phyloP scores from a whole-genome alignment of 2,329 filamentous ascomycete genomes.

The Botrytis fragariae region DNA sequence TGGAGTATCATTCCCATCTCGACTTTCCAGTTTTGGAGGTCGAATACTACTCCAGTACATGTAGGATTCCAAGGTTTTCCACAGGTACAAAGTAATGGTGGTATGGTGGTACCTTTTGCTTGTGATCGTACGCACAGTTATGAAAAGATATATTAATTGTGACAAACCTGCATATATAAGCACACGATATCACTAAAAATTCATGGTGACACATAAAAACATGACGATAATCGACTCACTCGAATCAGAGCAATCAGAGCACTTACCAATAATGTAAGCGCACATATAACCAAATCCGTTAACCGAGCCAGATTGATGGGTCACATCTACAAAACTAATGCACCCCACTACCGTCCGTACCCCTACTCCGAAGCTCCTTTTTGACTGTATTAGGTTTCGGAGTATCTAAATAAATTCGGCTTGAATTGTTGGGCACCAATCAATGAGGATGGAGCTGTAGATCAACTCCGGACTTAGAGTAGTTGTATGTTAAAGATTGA shows the following conservation, averaged over 20 bases:
- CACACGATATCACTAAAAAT: not conserved
- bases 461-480: not conserved
- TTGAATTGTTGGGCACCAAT: not conserved
- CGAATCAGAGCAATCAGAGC: not conserved
- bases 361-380: conserved; percentile 12
- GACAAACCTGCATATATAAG: not conserved
- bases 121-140: not conserved
- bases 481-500: conserved; percentile 3
- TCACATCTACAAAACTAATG: conserved; percentile 12
- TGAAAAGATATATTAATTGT: not conserved
- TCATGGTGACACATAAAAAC: conserved; percentile 4
- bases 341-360: not conserved
- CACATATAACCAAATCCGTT: not conserved
- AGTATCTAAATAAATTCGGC: not conserved
- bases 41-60: not conserved
- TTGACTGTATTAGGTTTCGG: not conserved
- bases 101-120: not conserved
- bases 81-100: not conserved
- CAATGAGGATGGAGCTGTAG: not conserved
- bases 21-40: not conserved
- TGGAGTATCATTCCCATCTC: not conserved
- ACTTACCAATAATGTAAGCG: not conserved
- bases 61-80: not conserved
- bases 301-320: conserved; percentile 10
- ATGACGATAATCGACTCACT: not conserved